These are phyloP conservation scores for Pythium sp. DNA, from an alignment of 352 stramenopile genomes.

Conservation along the genomic window DNA sequence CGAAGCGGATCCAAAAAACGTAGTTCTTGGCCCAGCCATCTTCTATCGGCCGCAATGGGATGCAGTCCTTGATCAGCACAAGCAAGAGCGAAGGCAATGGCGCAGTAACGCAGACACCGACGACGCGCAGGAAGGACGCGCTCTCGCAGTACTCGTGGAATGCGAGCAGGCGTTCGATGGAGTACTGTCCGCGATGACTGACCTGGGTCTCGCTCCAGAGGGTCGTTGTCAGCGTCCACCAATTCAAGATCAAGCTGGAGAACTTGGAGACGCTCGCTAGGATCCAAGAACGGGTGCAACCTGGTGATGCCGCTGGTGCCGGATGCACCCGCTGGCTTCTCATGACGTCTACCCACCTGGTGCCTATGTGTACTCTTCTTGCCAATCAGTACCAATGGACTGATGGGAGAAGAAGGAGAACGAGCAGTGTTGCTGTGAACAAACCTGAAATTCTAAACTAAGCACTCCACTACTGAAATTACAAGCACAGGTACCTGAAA, in stretches of 20 bases:
- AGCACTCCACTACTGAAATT: background rate
- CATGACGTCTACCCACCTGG: background rate
- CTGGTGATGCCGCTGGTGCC: background rate
- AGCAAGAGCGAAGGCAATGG: background rate
- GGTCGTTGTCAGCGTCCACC: background rate
- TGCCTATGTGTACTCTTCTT: background rate
- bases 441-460: background rate
- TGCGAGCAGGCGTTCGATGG: background rate
- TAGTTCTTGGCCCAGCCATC: background rate
- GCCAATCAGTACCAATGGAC: too few species aligned
- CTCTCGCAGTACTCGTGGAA: constrained; percentile 2
- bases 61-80: background rate
- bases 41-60: background rate
- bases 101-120: background rate
- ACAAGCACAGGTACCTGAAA: background rate
- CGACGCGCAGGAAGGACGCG: background rate
- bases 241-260: background rate
- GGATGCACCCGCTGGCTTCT: background rate
- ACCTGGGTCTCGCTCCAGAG: background rate
- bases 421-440: background rate
- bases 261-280: too few species aligned
- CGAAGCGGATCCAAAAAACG: background rate
- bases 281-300: background rate
- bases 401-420: too few species aligned
- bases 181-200: background rate